Evolutionary conservation across 1,284 basidiomycete species (phyloP).

Genomic region (Filobasidium uniguttulatum): DNA sequence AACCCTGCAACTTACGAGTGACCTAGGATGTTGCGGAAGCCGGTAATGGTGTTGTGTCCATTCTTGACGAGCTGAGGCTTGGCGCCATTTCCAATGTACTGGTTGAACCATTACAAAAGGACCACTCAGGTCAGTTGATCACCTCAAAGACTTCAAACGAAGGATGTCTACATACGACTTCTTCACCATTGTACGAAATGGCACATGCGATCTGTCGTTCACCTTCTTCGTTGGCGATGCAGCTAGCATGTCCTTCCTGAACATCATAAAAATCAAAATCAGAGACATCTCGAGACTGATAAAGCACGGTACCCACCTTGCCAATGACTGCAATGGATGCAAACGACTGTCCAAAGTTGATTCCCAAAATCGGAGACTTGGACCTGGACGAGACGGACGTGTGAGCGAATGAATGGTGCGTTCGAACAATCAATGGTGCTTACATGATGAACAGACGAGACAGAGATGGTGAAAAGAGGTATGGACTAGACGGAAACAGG

Average conservation of each 20-base stretch:
- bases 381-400: too few species aligned
- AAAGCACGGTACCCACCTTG: slow-evolving; percentile 47
- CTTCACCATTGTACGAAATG: slow-evolving; percentile 78
- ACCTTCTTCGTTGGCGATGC: slow-evolving; percentile 96
- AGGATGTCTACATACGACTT: slow-evolving; percentile 54
- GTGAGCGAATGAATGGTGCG: too few species aligned
- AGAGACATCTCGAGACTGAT: neutral
- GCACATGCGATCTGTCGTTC: slow-evolving; percentile 96
- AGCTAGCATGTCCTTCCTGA: slow-evolving; percentile 76
- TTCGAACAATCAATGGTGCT: too few species aligned
- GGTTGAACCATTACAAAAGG: neutral
- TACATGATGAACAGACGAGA: too few species aligned
- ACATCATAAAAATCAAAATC: neutral
- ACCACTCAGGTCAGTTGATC: neutral
- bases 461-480: too few species aligned
- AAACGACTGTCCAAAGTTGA: slow-evolving; percentile 95
- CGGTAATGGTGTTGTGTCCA: slow-evolving; percentile 80
- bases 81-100: slow-evolving; percentile 96
- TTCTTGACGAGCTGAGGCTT: slow-evolving; percentile 93
- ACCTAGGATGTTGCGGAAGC: slow-evolving; percentile 86
- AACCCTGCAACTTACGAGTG: slow-evolving; percentile 50
- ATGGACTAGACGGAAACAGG: too few species aligned
- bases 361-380: slow-evolving; percentile 51
- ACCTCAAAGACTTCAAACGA: neutral
- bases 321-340: slow-evolving; percentile 91